Base-by-base conservation (phyloP, 768 basidiomycete genomes). In the Lyophyllum decastes region DNA sequence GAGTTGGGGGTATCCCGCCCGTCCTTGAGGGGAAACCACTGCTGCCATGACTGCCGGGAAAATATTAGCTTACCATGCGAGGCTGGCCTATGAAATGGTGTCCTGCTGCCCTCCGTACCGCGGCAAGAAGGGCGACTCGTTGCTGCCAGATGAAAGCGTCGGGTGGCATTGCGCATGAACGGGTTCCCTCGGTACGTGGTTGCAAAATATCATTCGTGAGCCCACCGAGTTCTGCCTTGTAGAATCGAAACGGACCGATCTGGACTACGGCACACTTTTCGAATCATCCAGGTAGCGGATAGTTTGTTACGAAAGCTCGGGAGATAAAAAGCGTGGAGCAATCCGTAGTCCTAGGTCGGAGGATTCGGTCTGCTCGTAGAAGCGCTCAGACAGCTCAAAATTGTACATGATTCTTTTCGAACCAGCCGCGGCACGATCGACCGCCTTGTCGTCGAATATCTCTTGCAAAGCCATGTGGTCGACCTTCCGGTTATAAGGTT, bases 401-500 rank as follows among this genome's bases (percentile, higher is more conserved):
- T 43, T 25, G 14, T 30, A 17, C 45, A 59, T 49, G 24, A 59
- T 30, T 22, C 47, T 52, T 49, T 59, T 45, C 34, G 54, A 43
- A 12, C 46, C 58, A 2, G 58, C 58, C 24, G 52, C 54, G 11
- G 61, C 58, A 26, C 59, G 61, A 25, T 59, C 58, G 19, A 62
- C 35, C 14, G 51, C 52, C 14, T 59, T 58, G 40, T 62, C 61
- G 26, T 62, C 61, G 34, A 55, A 59, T 19, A 53, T 55, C 22
- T 59, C 58, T 45, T 62, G 61, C 14, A 62, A 16, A 16, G 51
- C 53, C 25, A 41, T 40, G 40, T 62, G 61, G 51, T 60, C 59
- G 10, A 52, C 61, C 16, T 58, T 48, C 30, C 51, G 52, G 43
- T 58, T 58, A 24, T 43, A 34, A 43, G 2, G 25, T n/a, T 26